phyloP scores from a whole-genome alignment of 495 filamentous ascomycete genomes.

The Arthonia radiata region DNA sequence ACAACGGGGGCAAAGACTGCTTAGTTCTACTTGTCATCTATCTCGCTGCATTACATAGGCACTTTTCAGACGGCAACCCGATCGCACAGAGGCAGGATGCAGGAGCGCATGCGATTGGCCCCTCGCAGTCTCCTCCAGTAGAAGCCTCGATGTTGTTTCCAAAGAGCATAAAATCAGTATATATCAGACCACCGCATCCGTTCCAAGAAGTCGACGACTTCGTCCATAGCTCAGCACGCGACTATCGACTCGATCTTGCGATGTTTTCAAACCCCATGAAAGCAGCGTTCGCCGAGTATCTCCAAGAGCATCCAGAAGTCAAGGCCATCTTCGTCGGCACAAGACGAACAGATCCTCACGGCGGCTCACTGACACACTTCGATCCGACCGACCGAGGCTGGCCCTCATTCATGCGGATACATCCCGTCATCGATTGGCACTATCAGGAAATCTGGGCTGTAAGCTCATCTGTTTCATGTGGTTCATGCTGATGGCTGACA shows the following conservation, averaged over 20 bases:
- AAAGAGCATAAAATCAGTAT: conserved; percentile 46
- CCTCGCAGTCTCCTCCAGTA: no score
- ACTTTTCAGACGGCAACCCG: no score
- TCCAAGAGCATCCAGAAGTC: conserved; percentile 32
- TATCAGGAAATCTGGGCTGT: conserved; percentile 86
- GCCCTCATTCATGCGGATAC: conserved; percentile 78
- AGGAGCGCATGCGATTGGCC: no score
- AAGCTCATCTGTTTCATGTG: conserved; percentile 12
- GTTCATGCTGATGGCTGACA: conserved; percentile 3
- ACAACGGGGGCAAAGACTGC: conserved; percentile 97
- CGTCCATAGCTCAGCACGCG: conserved; percentile 31
- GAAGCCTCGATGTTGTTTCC: conserved; percentile 9
- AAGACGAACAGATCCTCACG: conserved; percentile 76
- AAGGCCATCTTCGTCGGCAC: conserved; percentile 86
- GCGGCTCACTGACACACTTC: conserved; percentile 49
- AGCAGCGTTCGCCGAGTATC: conserved; percentile 51
- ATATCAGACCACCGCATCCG: conserved; percentile 57
- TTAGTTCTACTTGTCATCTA: conserved; percentile 79
- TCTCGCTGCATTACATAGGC: conserved; percentile 49
- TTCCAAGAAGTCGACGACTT: conserved; percentile 74
- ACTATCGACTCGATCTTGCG: conserved; percentile 53
- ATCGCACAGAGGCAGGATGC: no score
- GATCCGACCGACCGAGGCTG: conserved; percentile 70
- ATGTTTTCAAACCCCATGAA: conserved; percentile 62
- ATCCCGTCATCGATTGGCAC: conserved; percentile 94